Evolutionary conservation across 2,329 filamentous ascomycete species (phyloP).

Genomic region (Neonectria neomacrospora): DNA sequence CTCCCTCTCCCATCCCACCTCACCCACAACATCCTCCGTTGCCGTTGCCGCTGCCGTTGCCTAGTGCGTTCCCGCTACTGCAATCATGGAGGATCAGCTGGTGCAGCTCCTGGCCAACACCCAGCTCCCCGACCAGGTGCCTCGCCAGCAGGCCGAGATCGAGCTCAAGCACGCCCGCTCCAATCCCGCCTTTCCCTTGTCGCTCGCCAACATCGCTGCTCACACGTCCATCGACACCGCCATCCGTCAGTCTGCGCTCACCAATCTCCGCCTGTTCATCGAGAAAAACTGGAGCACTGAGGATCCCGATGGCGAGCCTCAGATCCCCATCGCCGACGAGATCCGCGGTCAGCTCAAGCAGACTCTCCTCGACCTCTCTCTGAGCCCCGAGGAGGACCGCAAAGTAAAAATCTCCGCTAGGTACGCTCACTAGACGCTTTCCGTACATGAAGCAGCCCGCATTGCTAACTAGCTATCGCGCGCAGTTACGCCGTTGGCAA

Average conservation of each 20-base stretch:
- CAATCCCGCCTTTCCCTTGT: constrained; percentile 78
- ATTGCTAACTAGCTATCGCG: constrained; percentile 14
- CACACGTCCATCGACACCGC: constrained; percentile 78
- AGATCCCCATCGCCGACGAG: constrained; percentile 75
- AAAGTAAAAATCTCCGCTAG: constrained; percentile 92
- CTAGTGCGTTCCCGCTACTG: constrained; percentile 26
- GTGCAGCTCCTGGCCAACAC: constrained; percentile 89
- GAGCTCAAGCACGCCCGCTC: constrained; percentile 78
- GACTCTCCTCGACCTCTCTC: constrained; percentile 79
- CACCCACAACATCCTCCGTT: neutral
- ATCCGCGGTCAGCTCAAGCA: constrained; percentile 79
- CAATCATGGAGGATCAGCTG: constrained; percentile 89
- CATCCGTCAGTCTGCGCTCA: constrained; percentile 85
- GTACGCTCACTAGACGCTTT: constrained; percentile 54
- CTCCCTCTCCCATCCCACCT: neutral
- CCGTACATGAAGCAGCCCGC: too few species aligned
- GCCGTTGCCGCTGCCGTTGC: neutral
- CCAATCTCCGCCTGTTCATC: constrained; percentile 84
- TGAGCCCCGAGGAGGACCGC: constrained; percentile 78
- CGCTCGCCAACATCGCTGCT: constrained; percentile 82
- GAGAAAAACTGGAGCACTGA: constrained; percentile 84
- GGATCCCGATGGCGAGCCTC: constrained; percentile 72
- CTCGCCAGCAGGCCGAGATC: constrained; percentile 87
- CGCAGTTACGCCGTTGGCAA: constrained; percentile 84
- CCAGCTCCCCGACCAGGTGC: constrained; percentile 78